These are phyloP conservation scores for Aspergillus oerlinghausenensis DNA, from an alignment of 2,329 filamentous ascomycete species.

Conservation along the genomic window DNA sequence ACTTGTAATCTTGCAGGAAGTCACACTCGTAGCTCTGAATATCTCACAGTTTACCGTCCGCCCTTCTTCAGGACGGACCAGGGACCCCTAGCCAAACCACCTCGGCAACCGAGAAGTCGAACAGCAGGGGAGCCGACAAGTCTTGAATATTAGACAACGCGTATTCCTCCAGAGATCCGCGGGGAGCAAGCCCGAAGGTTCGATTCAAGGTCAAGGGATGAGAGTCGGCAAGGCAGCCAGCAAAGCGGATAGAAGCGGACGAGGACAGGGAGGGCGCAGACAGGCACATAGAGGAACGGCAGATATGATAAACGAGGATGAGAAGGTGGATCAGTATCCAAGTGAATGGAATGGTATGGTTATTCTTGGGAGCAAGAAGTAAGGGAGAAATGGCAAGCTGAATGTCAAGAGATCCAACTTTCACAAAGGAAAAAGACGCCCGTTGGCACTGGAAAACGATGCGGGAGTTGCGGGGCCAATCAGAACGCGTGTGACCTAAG, in stretches of 20 bases:
- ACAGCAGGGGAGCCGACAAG: constrained; percentile 15
- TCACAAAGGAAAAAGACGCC: background rate
- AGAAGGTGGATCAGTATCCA: constrained; percentile 1
- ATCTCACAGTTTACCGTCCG: constrained; percentile 44
- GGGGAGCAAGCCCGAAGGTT: constrained; percentile 10
- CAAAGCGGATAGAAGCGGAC: constrained; percentile 22
- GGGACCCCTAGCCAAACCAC: constrained; percentile 45
- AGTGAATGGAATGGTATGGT: constrained; percentile 1
- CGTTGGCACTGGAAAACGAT: background rate
- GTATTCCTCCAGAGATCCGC: constrained; percentile 13
- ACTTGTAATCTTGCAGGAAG: background rate
- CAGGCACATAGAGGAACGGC: constrained; percentile 34
- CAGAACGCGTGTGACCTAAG: constrained; percentile 1
- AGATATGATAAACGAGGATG: background rate
- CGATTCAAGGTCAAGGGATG: constrained; percentile 12
- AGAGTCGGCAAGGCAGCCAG: constrained; percentile 25
- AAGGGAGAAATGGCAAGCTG: constrained; percentile 2
- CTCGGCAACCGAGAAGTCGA: constrained; percentile 24
- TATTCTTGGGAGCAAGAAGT: constrained; percentile 1
- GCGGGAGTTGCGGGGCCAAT: background rate
- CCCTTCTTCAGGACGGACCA: constrained; percentile 50
- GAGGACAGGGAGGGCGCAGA: constrained; percentile 27
- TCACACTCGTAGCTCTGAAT: background rate
- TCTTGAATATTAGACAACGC: constrained; percentile 12
- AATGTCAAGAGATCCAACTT: background rate